Evolutionary conservation across 2,329 filamentous ascomycete species (phyloP), one percentile per base, ranked within the genome.

Genomic region (Anthostomella pinea): DNA sequence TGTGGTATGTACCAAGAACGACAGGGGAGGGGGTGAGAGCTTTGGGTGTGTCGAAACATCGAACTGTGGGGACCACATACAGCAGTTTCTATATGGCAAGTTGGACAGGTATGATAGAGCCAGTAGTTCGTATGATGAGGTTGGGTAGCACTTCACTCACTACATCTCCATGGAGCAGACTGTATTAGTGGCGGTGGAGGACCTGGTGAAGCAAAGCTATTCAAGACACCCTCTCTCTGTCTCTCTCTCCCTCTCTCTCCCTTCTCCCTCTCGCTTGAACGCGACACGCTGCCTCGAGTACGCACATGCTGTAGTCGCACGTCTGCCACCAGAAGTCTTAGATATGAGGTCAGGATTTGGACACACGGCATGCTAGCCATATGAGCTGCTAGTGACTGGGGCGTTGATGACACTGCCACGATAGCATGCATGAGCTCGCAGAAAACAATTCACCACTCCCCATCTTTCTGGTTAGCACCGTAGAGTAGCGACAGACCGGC

Each of bases 371-470:
- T 52, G 54, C 53, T 60, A 58, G 53, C 53, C 45, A 58, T 57
- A 55, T 55, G 51, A 61, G 57, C 53, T n/a, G n/a, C n/a, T 58
- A 59, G 58, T 52, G 54, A 60, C 58, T 54, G 52, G 53, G 52
- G 55, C 56, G 54, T 52, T 56, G 46, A 58, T 58, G 57, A 53
- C 58, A 63, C 58, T 56, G 60, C 63, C 64, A 69, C 66, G 63
- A 66, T 66, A 61, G 60, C 65, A 60, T 70, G 67, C 67, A 69
- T 68, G 56, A 59, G 53, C 51, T 59, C 53, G 54, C 53, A 55
- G 54, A 53, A 48, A 58, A 57, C 58, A 61, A 50, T 55, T 54
- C 53, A 59, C 50, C 54, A 54, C 33, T 45, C 41, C 30, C 38
- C 47, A 44, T 48, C 46, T 42, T 49, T 49, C 43, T 48, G 49